Evolutionary conservation across 2,329 filamentous ascomycete species (phyloP).

Genomic region (Aspergillus ruber): DNA sequence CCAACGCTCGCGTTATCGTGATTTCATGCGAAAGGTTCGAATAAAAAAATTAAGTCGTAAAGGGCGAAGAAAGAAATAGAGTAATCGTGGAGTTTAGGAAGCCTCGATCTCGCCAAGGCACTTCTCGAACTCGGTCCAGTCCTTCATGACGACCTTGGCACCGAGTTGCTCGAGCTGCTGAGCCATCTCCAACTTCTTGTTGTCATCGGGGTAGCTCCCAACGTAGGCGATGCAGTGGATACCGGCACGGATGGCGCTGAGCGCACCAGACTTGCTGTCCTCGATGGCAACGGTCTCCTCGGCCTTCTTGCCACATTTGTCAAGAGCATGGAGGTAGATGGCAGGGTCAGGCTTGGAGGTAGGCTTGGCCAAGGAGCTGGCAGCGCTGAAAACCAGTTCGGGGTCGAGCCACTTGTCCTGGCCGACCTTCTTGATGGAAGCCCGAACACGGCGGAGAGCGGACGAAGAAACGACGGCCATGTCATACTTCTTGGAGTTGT

Average conservation of each 20-base stretch:
- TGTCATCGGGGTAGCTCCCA: conserved; percentile 61
- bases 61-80: conserved; percentile 1
- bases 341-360: conserved; percentile 87
- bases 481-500: conserved; percentile 57
- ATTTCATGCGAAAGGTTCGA: conserved; percentile 16
- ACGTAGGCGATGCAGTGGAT: conserved; percentile 82
- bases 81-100: conserved; percentile 12
- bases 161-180: conserved; percentile 56
- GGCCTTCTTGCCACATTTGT: conserved; percentile 64
- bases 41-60: neutral
- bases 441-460: conserved; percentile 69
- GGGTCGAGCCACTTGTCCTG: conserved; percentile 74
- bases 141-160: conserved; percentile 53
- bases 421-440: conserved; percentile 70
- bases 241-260: conserved; percentile 67
- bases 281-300: conserved; percentile 74
- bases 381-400: conserved; percentile 73
- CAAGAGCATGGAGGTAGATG: conserved; percentile 73
- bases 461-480: conserved; percentile 77
- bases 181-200: conserved; percentile 60
- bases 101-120: conserved; percentile 39
- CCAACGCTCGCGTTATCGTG: conserved; percentile 28
- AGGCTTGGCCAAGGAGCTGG: conserved; percentile 68
- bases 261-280: conserved; percentile 79
- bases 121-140: conserved; percentile 42